These are phyloP conservation scores for Dioscorea dumetorum DNA, from an alignment of 106 monocot genomes.

Conservation along the genomic window DNA sequence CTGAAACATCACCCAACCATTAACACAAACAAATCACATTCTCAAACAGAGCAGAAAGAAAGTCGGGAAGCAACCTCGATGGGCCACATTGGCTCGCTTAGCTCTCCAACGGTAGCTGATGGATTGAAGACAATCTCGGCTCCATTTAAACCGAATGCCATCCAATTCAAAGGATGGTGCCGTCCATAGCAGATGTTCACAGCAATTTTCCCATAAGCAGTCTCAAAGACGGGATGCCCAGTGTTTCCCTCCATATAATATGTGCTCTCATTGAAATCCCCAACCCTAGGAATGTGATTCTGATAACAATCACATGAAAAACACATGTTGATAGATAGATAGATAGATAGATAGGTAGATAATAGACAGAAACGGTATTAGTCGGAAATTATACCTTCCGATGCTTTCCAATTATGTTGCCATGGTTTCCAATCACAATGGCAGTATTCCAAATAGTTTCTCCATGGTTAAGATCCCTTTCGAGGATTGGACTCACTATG, in stretches of 20 bases:
- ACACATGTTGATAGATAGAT: no score
- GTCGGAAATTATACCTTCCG: constrained; percentile 48
- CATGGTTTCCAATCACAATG: constrained; percentile 88
- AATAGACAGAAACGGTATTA: background rate
- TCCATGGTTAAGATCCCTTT: constrained; percentile 87
- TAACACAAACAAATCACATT: background rate
- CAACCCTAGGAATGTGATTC: constrained; percentile 99
- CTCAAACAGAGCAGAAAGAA: background rate
- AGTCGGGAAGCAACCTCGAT: constrained; percentile 51
- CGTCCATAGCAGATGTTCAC: constrained; percentile 96
- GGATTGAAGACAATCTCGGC: constrained; percentile 99
- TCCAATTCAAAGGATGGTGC: constrained; percentile 92
- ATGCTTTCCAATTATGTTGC: constrained; percentile 90
- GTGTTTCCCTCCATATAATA: constrained; percentile 97
- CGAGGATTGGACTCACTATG: constrained; percentile 84
- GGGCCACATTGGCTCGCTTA: constrained; percentile 97
- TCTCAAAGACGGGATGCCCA: constrained; percentile 95
- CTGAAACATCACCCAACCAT: constrained; percentile 30
- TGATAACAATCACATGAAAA: constrained; percentile 16
- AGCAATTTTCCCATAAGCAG: constrained; percentile 81
- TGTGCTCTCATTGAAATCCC: constrained; percentile 96
- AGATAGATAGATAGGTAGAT: no score
- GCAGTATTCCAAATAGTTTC: constrained; percentile 94
- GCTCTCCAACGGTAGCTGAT: constrained; percentile 94
- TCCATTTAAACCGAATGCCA: constrained; percentile 90